Base-by-base conservation (phyloP, 441 rosid genomes). In the Erysimum cheiri region DNA sequence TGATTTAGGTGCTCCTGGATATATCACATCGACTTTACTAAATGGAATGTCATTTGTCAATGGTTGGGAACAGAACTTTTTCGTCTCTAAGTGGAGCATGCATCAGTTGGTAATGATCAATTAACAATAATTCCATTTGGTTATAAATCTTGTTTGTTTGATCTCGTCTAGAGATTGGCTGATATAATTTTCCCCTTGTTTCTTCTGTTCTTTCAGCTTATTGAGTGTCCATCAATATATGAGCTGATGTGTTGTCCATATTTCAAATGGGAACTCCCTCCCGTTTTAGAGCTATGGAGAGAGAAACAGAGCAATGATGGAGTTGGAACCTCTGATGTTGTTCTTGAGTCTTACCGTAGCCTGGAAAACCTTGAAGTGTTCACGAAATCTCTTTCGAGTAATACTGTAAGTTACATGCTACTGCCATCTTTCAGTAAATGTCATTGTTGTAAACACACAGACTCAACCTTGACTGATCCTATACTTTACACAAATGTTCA, bases 31-130 rank as follows among this genome's bases (percentile, higher is more conserved):
- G 1, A 79, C 97, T 44, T 84, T 94, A 77, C 82, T 94, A 13
- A 94, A 92, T 60, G 99, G 99, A 69, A 85, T 85, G 96, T 94
- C 98, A 11, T 94, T 94, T 80, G 99, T 92, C 63, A 92, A 94
- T 68, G 99, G 99, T 46, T 94, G 99, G 99, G 94, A 94, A 39
- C 98, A 92, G 70, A 94, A 92, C 64, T 88, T 94, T 70, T 94
- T 94, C 79, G 88, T 94, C 76, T 94, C 99, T 35, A 94, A 92
- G 60, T 94, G 99, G 98, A 94, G 94, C 83, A 90, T 94, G 99
- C 99, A 94, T 82, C 99, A 90, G 72, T 79, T 94, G 96, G 98
- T 92, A 80, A 53, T 43, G 28, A 55, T 35, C 60, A 39, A 2
- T 49, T 26, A 29, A 15, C 28, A 3, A 6, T 29, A 4, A 31